These are phyloP conservation scores for Phyllosticta paracitricarpa DNA, from an alignment of 2,329 filamentous ascomycete species.

Conservation along the genomic window DNA sequence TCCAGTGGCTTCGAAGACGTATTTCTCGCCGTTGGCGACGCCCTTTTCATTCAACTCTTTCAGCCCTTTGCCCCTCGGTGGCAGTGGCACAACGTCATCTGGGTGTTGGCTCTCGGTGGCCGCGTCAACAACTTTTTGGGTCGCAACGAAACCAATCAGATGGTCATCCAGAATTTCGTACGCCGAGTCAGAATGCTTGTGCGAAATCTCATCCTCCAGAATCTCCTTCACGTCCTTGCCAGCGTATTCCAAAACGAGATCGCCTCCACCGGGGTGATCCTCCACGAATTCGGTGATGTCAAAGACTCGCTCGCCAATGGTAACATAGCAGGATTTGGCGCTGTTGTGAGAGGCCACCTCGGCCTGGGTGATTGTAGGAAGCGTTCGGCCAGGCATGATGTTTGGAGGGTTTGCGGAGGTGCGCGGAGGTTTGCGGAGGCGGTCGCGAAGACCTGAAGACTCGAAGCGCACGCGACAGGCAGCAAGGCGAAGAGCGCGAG, in stretches of 20 bases:
- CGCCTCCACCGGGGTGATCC: conserved; percentile 81
- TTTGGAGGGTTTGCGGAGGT: neutral
- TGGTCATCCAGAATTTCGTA: conserved; percentile 90
- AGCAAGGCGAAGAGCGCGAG: neutral
- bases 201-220: conserved; percentile 71
- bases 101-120: conserved; percentile 39
- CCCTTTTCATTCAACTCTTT: conserved; percentile 43
- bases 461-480: neutral
- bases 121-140: conserved; percentile 45
- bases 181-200: conserved; percentile 81
- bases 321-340: conserved; percentile 82
- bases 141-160: conserved; percentile 68
- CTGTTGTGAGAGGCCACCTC: conserved; percentile 77
- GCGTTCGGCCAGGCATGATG: conserved; percentile 65
- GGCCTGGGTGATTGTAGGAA: conserved; percentile 71
- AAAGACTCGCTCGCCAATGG: conserved; percentile 80
- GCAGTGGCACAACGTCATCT: conserved; percentile 43
- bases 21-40: conserved; percentile 19
- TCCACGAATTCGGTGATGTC: conserved; percentile 88
- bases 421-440: neutral
- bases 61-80: conserved; percentile 37
- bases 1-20: conserved; percentile 57
- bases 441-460: neutral
- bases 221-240: conserved; percentile 79
- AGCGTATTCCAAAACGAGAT: conserved; percentile 80